phyloP scores from a whole-genome alignment of 139 green algal species.

The Picochlorum sp. region DNA sequence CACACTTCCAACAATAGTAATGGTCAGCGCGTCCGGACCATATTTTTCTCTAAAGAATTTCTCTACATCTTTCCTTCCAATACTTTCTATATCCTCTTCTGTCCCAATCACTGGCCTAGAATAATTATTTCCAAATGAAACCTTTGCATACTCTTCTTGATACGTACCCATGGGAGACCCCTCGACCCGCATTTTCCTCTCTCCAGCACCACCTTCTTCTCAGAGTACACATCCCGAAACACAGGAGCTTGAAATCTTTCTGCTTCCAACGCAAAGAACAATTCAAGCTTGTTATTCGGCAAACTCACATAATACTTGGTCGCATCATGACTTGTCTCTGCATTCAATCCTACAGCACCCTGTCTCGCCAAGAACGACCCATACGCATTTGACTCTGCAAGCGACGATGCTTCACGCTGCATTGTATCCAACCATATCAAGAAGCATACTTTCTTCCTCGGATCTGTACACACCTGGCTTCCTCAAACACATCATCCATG shows the following conservation, averaged over 20 bases:
- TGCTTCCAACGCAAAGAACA: constrained; percentile 86
- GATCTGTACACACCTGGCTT: constrained; percentile 26
- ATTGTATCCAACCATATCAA: constrained; percentile 27
- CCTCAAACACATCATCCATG: constrained; percentile 66
- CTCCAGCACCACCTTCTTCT: constrained; percentile 80
- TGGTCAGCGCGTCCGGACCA: constrained; percentile 44
- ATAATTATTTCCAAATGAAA: constrained; percentile 61
- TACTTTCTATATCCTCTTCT: constrained; percentile 38
- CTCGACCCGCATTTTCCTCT: constrained; percentile 72
- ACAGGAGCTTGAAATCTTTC: constrained; percentile 68
- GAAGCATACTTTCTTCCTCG: constrained; percentile 8
- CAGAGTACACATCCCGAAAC: constrained; percentile 72
- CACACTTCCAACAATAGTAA: constrained; percentile 60
- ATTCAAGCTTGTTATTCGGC: constrained; percentile 58
- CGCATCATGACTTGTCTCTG: constrained; percentile 71
- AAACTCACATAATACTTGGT: constrained; percentile 63
- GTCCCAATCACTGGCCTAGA: constrained; percentile 72
- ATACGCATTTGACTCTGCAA: constrained; percentile 69
- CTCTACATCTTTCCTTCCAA: constrained; percentile 58
- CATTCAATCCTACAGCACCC: constrained; percentile 81
- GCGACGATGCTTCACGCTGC: constrained; percentile 31
- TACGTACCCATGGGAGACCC: constrained; percentile 59
- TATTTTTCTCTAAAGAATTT: constrained; percentile 55
- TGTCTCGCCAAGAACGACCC: constrained; percentile 49
- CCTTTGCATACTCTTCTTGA: constrained; percentile 29